These are phyloP conservation scores for Trichoderma oligosporum DNA, from an alignment of 2,329 filamentous ascomycete species.

Conservation along the genomic window DNA sequence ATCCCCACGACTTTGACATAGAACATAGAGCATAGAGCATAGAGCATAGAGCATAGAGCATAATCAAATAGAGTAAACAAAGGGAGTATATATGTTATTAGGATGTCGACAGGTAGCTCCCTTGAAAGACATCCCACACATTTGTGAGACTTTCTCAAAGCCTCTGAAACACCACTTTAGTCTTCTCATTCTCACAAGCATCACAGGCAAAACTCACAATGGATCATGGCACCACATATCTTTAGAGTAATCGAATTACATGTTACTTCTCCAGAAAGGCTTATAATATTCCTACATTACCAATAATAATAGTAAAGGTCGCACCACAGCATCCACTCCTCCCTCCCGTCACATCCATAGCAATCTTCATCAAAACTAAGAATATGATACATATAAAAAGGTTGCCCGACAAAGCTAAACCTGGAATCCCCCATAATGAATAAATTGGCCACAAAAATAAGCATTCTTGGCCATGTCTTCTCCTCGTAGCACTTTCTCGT, in stretches of 20 bases:
- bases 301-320: background rate
- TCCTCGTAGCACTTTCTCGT: background rate
- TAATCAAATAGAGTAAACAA: no score
- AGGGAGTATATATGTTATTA: no score
- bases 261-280: background rate
- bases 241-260: background rate
- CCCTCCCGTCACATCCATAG: background rate
- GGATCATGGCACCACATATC: background rate
- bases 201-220: no score
- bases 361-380: background rate
- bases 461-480: background rate
- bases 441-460: background rate
- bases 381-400: slow-evolving; percentile 11
- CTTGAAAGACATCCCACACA: no score
- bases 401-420: background rate
- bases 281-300: slow-evolving; percentile 1
- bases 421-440: background rate
- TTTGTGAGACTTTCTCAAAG: no score
- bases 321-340: background rate
- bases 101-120: no score
- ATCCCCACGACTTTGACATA: no score
- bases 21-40: no score
- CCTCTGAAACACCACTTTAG: no score
- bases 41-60: no score
- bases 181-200: no score